Conservation (phyloP, 352 stramenopile species). For the Phytophthora ramorum region DNA sequence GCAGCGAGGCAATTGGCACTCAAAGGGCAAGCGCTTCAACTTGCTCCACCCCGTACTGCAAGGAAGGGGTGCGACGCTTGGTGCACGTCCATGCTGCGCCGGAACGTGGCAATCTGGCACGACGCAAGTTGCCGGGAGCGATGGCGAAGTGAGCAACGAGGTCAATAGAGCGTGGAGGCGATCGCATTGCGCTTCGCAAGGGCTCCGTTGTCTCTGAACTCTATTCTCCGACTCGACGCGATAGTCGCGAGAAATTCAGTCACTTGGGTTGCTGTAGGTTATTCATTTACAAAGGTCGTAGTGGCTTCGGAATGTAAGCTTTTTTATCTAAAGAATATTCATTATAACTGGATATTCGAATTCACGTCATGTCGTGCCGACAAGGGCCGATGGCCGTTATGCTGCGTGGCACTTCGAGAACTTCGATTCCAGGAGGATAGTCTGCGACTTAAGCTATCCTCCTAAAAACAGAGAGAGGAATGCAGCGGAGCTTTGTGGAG, state of each 20-base stretch:
- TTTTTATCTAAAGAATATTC: too few relatives aligned
- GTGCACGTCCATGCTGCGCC: conserved; percentile 18
- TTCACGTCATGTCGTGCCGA: too few relatives aligned
- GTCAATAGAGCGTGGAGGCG: too few relatives aligned
- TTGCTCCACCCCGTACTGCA: background rate
- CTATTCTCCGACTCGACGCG: background rate
- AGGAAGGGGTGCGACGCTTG: conserved; percentile 10
- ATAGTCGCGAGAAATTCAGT: background rate
- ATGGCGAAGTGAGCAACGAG: too few relatives aligned
- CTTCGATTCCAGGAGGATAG: background rate
- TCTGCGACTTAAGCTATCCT: too few relatives aligned
- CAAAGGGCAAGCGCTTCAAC: conserved; percentile 24
- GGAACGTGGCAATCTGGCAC: conserved; percentile 12
- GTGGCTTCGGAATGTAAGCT: background rate
- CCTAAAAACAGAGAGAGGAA: too few relatives aligned
- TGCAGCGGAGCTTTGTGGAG: too few relatives aligned
- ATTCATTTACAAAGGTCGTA: background rate
- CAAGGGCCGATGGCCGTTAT: too few relatives aligned
- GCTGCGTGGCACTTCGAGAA: background rate
- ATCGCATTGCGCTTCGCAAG: background rate
- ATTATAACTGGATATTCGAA: too few relatives aligned
- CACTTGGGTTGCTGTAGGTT: background rate
- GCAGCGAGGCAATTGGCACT: conserved; percentile 3
- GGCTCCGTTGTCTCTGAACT: background rate
- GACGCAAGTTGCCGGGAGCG: conserved; percentile 10